A percentile compares a stretch with the other conserved stretches of the same genome.
phyloP scores from a whole-genome alignment of 1,139 yeast genomes.

The Saccharomycopsis hybrid region DNA sequence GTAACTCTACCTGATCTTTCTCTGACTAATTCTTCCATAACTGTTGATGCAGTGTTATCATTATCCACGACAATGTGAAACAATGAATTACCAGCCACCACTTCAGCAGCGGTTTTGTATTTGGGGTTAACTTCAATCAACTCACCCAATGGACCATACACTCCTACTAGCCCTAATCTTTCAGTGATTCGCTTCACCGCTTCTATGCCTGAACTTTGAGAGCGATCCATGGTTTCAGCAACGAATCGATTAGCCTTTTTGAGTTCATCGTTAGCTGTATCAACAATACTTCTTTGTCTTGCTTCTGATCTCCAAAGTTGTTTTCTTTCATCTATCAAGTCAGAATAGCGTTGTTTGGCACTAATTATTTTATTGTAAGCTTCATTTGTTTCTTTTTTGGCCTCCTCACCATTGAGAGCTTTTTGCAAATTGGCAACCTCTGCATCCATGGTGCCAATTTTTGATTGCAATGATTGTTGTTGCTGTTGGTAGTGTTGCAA shows the following conservation, averaged over 20 bases:
- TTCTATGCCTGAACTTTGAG: slow-evolving; percentile 60
- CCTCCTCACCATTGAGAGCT: slow-evolving; percentile 32
- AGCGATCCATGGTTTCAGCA: slow-evolving; percentile 68
- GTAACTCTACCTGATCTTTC: slow-evolving; percentile 79
- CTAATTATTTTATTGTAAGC: slow-evolving; percentile 28
- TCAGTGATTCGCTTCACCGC: slow-evolving; percentile 58
- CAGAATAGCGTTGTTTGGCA: slow-evolving; percentile 37
- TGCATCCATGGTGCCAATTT: slow-evolving; percentile 24
- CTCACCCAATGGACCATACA: slow-evolving; percentile 82
- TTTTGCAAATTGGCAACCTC: slow-evolving; percentile 29
- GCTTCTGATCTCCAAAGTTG: slow-evolving; percentile 77
- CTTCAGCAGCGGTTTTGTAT: slow-evolving; percentile 81
- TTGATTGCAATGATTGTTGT: slow-evolving; percentile 16
- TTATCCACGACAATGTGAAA: slow-evolving; percentile 87
- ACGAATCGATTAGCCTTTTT: slow-evolving; percentile 52
- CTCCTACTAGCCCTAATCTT: slow-evolving; percentile 51
- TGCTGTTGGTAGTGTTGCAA: slow-evolving; percentile 23
- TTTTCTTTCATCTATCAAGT: slow-evolving; percentile 61
- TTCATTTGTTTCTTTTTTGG: slow-evolving; percentile 29
- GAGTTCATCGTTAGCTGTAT: slow-evolving; percentile 51
- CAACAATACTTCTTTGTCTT: slow-evolving; percentile 47
- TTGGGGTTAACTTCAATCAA: slow-evolving; percentile 74
- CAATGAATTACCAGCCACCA: slow-evolving; percentile 78
- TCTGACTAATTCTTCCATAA: slow-evolving; percentile 73
- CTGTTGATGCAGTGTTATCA: slow-evolving; percentile 72